phyloP scores from a whole-genome alignment of 202 grass and related monocot genomes.

The Bolboschoenoplectus hybrid region DNA sequence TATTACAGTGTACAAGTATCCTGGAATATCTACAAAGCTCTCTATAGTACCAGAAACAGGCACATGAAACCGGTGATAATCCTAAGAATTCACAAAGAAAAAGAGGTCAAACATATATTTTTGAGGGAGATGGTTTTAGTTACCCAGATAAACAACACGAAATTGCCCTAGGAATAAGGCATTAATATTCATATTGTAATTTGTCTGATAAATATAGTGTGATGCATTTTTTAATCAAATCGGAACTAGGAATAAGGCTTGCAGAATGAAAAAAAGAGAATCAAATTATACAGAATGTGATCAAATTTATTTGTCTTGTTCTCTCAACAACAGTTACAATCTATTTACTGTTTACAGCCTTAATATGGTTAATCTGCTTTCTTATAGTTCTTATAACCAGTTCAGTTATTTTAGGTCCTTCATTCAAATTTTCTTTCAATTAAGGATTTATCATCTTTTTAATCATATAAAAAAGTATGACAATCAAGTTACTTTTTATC shows the following conservation, averaged over 20 bases:
- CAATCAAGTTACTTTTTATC: neutral
- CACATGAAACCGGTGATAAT: conserved; percentile 99
- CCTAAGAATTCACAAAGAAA: conserved; percentile 48
- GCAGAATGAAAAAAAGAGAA: neutral
- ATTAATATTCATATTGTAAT: neutral
- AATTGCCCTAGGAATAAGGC: neutral
- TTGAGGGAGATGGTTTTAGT: neutral
- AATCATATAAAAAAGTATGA: neutral
- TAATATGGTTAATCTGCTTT: neutral
- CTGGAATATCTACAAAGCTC: conserved; percentile 89
- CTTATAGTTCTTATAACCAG: neutral
- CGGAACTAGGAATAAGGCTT: conserved; percentile 1
- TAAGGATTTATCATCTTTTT: neutral
- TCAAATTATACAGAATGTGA: neutral
- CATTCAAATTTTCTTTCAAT: conserved; percentile 4
- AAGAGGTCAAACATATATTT: neutral
- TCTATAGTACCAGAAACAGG: conserved; percentile 91
- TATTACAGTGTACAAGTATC: conserved; percentile 88
- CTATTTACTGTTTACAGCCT: neutral
- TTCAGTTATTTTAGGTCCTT: neutral
- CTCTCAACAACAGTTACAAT: neutral
- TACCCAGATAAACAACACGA: neutral
- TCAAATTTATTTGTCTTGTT: neutral
- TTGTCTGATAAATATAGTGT: neutral
- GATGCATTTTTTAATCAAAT: neutral